Conservation (phyloP, 2,329 filamentous ascomycete species). For the Akanthomyces muscarius region DNA sequence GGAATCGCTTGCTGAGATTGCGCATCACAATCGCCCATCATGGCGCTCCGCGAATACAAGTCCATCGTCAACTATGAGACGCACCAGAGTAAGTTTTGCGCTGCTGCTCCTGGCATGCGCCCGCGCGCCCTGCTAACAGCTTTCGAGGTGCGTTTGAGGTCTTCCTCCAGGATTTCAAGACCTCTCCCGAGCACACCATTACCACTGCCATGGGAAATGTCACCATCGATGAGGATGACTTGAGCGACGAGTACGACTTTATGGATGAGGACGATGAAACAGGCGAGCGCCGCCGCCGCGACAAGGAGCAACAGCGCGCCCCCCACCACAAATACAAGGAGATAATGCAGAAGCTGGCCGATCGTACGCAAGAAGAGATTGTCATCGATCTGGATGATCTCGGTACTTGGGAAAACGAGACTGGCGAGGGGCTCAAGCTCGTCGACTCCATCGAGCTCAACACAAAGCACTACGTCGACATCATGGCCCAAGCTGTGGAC, state of each 20-base stretch:
- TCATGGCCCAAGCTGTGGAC: constrained; percentile 85
- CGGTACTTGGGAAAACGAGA: constrained; percentile 69
- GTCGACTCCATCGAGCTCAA: constrained; percentile 85
- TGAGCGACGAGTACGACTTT: constrained; percentile 88
- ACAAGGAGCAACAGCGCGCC: constrained; percentile 46
- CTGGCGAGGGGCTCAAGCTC: constrained; percentile 66
- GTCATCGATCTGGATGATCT: constrained; percentile 88
- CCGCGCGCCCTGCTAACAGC: constrained; percentile 26
- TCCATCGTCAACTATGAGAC: constrained; percentile 80
- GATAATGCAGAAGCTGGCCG: constrained; percentile 79
- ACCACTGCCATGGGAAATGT: constrained; percentile 80
- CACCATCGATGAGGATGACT: constrained; percentile 79
- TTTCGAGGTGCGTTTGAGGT: constrained; percentile 72
- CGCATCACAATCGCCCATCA: constrained; percentile 38
- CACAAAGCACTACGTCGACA: constrained; percentile 91
- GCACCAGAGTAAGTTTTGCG: constrained; percentile 64
- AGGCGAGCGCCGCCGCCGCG: constrained; percentile 45
- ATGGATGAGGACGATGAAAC: constrained; percentile 76
- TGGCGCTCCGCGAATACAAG: constrained; percentile 82
- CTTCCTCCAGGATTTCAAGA: constrained; percentile 87
- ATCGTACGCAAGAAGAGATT: constrained; percentile 73
- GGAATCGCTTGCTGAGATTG: constrained; percentile 14
- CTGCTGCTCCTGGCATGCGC: not conserved
- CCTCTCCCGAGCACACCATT: constrained; percentile 64
- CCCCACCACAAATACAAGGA: constrained; percentile 85